Evolutionary conservation across 1,284 basidiomycete species (phyloP).

Genomic region (Irpex sp.): DNA sequence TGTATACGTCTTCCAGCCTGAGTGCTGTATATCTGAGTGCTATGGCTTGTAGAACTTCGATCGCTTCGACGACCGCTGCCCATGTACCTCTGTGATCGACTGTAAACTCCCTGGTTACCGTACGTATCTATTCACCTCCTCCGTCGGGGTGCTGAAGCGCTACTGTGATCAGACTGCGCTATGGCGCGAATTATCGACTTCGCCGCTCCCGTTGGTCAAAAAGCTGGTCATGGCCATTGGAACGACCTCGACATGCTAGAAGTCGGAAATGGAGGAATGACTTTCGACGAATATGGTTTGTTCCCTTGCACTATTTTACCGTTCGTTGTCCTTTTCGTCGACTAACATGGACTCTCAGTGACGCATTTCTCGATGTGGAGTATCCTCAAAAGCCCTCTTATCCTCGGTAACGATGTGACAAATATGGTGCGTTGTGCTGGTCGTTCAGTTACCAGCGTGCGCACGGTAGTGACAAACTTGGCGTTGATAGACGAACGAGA

Average conservation of each 20-base stretch:
- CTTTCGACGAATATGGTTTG: conserved; percentile 34
- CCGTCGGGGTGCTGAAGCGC: not conserved
- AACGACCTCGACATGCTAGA: conserved; percentile 41
- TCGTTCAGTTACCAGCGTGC: no score
- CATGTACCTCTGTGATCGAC: conserved; percentile 33
- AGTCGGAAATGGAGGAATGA: conserved; percentile 39
- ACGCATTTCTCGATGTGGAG: conserved; percentile 42
- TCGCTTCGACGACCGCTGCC: conserved; percentile 37
- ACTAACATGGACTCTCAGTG: conserved; percentile 13
- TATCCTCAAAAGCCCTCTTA: conserved; percentile 36
- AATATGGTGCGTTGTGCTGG: conserved; percentile 30
- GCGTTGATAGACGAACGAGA: conserved; percentile 29
- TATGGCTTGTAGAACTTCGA: conserved; percentile 30
- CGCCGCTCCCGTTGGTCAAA: conserved; percentile 34
- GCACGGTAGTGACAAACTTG: no score
- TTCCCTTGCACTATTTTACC: not conserved
- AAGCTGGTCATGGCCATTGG: conserved; percentile 34
- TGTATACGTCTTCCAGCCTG: not conserved
- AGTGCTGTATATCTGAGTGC: no score
- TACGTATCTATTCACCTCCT: conserved; percentile 7
- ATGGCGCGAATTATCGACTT: conserved; percentile 35
- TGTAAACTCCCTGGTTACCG: conserved; percentile 36
- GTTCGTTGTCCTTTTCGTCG: not conserved
- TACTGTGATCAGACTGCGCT: conserved; percentile 25
- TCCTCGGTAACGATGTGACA: conserved; percentile 36